These are phyloP conservation scores for Pisolithus orientalis DNA, from an alignment of 768 basidiomycete species.

Conservation along the genomic window DNA sequence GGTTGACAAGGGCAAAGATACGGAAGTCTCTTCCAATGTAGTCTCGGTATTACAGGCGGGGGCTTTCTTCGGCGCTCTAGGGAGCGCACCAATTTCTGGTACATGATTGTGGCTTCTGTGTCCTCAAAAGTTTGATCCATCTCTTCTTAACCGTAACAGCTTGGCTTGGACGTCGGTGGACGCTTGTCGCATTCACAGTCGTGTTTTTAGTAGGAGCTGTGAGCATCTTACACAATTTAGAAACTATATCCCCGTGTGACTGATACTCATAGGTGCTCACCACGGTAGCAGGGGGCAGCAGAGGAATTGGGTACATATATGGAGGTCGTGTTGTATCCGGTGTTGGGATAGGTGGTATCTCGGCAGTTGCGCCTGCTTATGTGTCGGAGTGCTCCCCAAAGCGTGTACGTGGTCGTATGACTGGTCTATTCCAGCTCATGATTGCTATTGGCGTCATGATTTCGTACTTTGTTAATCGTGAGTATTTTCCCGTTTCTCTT, in stretches of 20 bases:
- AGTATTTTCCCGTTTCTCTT: neutral
- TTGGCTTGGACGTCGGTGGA: slow-evolving; percentile 57
- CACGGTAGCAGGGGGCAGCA: slow-evolving; percentile 39
- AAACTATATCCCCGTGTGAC: neutral
- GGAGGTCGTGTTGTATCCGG: slow-evolving; percentile 51
- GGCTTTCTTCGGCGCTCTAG: slow-evolving; percentile 62
- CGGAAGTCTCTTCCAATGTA: slow-evolving; percentile 61
- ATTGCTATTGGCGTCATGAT: slow-evolving; percentile 30
- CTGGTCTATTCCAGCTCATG: slow-evolving; percentile 32
- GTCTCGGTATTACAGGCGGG: slow-evolving; percentile 86
- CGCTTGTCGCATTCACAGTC: slow-evolving; percentile 52
- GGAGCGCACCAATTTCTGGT: slow-evolving; percentile 67
- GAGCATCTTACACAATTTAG: slow-evolving; percentile 3
- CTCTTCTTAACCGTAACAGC: slow-evolving; percentile 29
- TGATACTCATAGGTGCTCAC: too few relatives aligned
- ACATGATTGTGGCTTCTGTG: slow-evolving; percentile 11
- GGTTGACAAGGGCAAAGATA: slow-evolving; percentile 25
- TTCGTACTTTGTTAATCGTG: neutral
- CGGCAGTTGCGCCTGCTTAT: slow-evolving; percentile 45
- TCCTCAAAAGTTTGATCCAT: neutral
- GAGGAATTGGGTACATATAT: slow-evolving; percentile 52
- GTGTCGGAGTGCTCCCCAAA: slow-evolving; percentile 46
- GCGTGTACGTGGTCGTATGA: slow-evolving; percentile 44
- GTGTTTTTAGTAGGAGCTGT: slow-evolving; percentile 74
- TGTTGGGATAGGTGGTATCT: slow-evolving; percentile 52